Base-by-base conservation (phyloP, 257 asterid genomes). In the Coffea canephora region DNA sequence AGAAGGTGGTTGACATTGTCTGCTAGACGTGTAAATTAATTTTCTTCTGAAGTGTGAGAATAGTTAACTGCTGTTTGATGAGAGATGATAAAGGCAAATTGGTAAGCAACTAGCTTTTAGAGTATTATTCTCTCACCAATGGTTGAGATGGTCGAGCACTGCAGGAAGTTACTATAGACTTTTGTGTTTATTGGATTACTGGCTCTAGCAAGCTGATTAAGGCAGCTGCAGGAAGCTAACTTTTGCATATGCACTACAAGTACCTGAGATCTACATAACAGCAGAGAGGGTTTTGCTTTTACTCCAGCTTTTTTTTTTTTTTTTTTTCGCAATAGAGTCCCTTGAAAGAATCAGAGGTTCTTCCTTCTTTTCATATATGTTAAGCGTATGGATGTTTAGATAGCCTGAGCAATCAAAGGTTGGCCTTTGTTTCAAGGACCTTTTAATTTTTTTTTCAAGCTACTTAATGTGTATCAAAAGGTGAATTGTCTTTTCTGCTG, bases 21-120 rank as follows among this genome's bases (percentile, higher is more conserved):
- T 52, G 78, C n/a, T 49, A 74, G 55, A 71, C 10, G 49, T 52
- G 77, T 25, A 54, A 19, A 31, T 74, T 34, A 9, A 50, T 74
- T 0, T 55, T 74, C 11, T 68, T 74, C 36, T 74, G 15, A 39
- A 57, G 69, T 54, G 69, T 74, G 41, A 36, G 10, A 74, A 57
- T 34, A 74, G 46, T 27, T 52, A 34, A 4, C 27, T 14, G 8
- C n/a, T 49, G 23, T 6, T 49, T 73, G 39, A 55, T 50, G 62
- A 55, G n/a, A 15, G n/a, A 55, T 55, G 62, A 18, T 55, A 55
- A 55, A 55, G 16, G 62, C 62, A 15, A 69, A 12, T 46, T 71
- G 4, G 12, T 68, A 55, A 55, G 19, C 62, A 3, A 10, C 3
- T 46, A 46, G 11, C 76, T 71, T 71, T 27, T 48, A 1, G n/a